Conservation (phyloP, 176 grass and related monocot genomes). For the Themeda triandra region DNA sequence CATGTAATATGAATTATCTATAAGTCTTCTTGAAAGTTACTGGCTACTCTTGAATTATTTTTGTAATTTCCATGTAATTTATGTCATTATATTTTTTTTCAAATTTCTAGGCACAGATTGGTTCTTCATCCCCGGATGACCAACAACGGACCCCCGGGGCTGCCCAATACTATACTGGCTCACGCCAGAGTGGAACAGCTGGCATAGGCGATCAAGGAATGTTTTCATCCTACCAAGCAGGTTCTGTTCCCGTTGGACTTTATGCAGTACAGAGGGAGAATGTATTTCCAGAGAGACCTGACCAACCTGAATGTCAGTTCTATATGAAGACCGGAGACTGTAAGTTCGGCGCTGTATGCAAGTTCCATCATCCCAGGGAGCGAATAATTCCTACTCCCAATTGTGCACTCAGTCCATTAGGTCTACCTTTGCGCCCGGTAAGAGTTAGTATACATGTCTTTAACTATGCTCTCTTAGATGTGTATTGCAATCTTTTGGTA, state of each 20-base stretch:
- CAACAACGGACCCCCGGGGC: constrained; percentile 49
- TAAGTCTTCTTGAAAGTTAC: neutral
- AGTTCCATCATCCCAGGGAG: constrained; percentile 90
- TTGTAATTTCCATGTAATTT: neutral
- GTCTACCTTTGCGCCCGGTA: constrained; percentile 79
- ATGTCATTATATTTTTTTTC: neutral
- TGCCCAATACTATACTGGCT: constrained; percentile 53
- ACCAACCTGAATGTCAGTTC: constrained; percentile 89
- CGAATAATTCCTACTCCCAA: constrained; percentile 68
- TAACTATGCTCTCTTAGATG: neutral
- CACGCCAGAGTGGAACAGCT: constrained; percentile 54
- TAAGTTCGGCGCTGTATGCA: constrained; percentile 90
- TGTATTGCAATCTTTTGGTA: neutral
- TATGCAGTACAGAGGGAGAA: constrained; percentile 78
- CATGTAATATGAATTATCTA: neutral
- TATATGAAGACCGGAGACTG: constrained; percentile 98
- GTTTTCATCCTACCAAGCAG: constrained; percentile 71
- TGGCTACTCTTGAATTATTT: constrained; percentile 1
- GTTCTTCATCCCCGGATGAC: constrained; percentile 64
- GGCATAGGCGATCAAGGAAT: constrained; percentile 50
- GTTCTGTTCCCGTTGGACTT: constrained; percentile 59
- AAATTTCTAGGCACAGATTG: constrained; percentile 52
- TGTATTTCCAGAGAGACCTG: constrained; percentile 91
- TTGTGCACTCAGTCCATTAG: constrained; percentile 65
- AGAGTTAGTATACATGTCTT: constrained; percentile 8